Percentiles rank a stretch among this genome's conserved stretches.
These are phyloP conservation scores for Tilletia caries DNA, from an alignment of 1,284 basidiomycete species.

Conservation along the genomic window DNA sequence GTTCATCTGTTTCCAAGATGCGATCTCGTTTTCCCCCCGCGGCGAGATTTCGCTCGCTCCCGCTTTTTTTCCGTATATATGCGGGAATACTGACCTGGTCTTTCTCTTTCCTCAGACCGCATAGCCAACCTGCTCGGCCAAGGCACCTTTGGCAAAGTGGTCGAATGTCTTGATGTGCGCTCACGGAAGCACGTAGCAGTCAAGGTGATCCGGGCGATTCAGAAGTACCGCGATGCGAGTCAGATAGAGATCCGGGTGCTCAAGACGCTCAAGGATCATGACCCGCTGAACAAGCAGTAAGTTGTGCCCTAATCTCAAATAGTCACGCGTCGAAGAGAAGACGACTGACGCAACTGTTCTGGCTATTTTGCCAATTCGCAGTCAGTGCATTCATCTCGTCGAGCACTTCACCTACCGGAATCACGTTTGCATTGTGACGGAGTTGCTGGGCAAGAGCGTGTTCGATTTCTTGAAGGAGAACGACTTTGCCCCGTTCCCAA, in stretches of 20 bases:
- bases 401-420: conserved; percentile 95
- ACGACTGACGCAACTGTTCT: too few relatives aligned
- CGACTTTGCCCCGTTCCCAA: conserved; percentile 91
- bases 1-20: too few relatives aligned
- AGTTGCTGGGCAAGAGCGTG: conserved; percentile 92
- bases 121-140: conserved; percentile 88
- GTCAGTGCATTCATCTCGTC: conserved; percentile 95
- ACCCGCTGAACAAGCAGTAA: conserved; percentile 83
- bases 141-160: conserved; percentile 98
- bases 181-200: conserved; percentile 74
- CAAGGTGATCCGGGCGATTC: conserved; percentile 75
- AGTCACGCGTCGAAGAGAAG: too few relatives aligned
- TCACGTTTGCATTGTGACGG: conserved; percentile 96
- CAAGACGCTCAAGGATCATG: conserved; percentile 81
- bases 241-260: conserved; percentile 97
- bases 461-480: conserved; percentile 99
- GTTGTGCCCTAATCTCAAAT: too few relatives aligned
- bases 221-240: conserved; percentile 82
- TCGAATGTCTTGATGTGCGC: conserved; percentile 81
- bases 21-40: too few relatives aligned
- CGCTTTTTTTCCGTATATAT: too few relatives aligned
- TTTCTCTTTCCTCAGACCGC: conserved; percentile 46
- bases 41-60: too few relatives aligned
- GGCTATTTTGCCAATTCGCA: too few relatives aligned
- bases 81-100: conserved; percentile 8